Evolutionary conservation across 331 rosid species (phyloP).

Genomic region (Rhamnella rubrinervis): DNA sequence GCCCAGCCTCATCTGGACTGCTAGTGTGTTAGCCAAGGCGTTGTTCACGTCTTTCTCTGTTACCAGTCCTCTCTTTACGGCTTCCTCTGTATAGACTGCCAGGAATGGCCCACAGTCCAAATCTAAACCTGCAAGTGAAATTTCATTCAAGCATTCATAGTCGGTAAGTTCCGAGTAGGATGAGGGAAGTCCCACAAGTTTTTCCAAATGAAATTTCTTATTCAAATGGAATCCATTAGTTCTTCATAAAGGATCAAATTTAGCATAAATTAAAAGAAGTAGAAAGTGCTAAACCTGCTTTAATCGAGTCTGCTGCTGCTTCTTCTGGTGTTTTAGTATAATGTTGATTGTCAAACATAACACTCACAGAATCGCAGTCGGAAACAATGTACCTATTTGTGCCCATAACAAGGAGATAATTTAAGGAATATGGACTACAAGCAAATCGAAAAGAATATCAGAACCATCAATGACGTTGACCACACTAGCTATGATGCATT

Average conservation of each 20-base stretch:
- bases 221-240: no score
- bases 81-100: constrained; percentile 59
- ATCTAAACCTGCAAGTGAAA: constrained; percentile 49
- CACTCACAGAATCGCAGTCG: constrained; percentile 86
- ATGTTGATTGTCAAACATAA: constrained; percentile 62
- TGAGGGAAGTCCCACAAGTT: no score
- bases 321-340: constrained; percentile 72
- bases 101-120: constrained; percentile 86
- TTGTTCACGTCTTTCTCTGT: constrained; percentile 52
- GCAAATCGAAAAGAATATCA: background rate
- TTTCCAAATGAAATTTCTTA: no score
- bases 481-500: background rate
- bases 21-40: constrained; percentile 60
- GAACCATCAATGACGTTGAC: background rate
- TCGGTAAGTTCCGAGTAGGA: background rate
- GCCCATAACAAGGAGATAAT: background rate
- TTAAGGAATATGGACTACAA: background rate
- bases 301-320: constrained; percentile 67
- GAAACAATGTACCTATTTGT: constrained; percentile 74
- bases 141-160: background rate
- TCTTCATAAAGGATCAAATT: no score
- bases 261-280: no score
- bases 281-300: constrained; percentile 37
- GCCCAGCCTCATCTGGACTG: constrained; percentile 88
- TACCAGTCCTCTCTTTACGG: constrained; percentile 50